These are phyloP conservation scores for Salix suchowensis DNA, from an alignment of 345 rosid genomes.

Conservation along the genomic window DNA sequence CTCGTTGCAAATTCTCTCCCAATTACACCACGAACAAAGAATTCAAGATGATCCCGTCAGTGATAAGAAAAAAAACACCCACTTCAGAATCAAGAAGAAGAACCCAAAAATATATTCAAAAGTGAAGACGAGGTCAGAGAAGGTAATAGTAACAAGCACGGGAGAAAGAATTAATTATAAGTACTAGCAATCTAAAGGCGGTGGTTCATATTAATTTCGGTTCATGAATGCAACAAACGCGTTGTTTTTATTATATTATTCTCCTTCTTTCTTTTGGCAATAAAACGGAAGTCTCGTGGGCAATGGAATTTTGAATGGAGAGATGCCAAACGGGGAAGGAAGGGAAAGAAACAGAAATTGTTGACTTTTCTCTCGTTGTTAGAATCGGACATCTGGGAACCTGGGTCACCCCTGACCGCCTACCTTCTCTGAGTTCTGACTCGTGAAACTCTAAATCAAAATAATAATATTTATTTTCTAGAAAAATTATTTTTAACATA, in stretches of 20 bases:
- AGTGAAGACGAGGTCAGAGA: not conserved
- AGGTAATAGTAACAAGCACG: not conserved
- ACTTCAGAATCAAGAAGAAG: not conserved
- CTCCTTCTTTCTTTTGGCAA: not conserved
- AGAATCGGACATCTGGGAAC: not conserved
- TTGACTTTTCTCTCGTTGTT: constrained; percentile 19
- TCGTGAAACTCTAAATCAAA: no score
- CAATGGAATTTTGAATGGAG: constrained; percentile 2
- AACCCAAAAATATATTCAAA: not conserved
- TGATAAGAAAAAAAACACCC: not conserved
- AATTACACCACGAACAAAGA: not conserved
- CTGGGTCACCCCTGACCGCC: constrained; percentile 20
- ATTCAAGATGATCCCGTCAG: not conserved
- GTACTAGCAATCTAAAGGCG: not conserved
- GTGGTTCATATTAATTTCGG: not conserved
- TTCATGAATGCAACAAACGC: constrained; percentile 4
- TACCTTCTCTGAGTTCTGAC: constrained; percentile 21
- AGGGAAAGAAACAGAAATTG: not conserved
- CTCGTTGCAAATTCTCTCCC: not conserved
- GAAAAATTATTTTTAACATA: no score
- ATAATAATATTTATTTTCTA: no score
- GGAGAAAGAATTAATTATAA: not conserved
- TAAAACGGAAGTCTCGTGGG: constrained; percentile 20
- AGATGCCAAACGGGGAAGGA: not conserved
- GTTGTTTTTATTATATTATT: not conserved